Percentiles rank a stretch among this genome's conserved stretches.
phyloP scores from a whole-genome alignment of 2,329 filamentous ascomycete genomes.

The Stachybotrys chartarum region DNA sequence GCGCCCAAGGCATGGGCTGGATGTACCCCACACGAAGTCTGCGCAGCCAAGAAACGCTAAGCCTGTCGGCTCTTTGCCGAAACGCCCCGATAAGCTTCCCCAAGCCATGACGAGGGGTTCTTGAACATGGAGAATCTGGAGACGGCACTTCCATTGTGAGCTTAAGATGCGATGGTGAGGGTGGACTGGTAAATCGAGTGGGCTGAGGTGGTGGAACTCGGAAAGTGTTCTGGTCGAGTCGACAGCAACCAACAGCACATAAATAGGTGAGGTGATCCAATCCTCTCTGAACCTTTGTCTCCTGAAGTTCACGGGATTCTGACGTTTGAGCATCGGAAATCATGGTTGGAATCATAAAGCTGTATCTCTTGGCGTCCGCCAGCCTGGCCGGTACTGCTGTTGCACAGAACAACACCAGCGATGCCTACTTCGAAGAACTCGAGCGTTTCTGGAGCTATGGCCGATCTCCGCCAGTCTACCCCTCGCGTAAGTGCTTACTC shows the following conservation, averaged over 20 bases:
- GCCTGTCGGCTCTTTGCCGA: neutral
- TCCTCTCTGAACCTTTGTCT: neutral
- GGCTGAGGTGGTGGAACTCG: too few relatives aligned
- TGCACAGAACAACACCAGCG: conserved; percentile 22
- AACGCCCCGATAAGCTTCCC: neutral
- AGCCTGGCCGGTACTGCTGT: neutral
- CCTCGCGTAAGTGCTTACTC: conserved; percentile 8
- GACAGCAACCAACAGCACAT: neutral
- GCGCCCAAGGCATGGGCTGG: too few relatives aligned
- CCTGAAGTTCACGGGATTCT: neutral
- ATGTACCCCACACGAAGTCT: too few relatives aligned
- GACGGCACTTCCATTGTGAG: too few relatives aligned
- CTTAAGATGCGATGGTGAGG: too few relatives aligned
- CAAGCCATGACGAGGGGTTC: neutral
- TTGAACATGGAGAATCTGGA: neutral
- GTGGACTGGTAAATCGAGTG: too few relatives aligned
- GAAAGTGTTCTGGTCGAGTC: too few relatives aligned
- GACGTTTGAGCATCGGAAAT: neutral
- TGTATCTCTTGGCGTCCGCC: neutral
- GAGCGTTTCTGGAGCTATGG: conserved; percentile 25
- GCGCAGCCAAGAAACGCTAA: too few relatives aligned
- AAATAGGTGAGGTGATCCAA: neutral
- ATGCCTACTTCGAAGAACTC: conserved; percentile 28
- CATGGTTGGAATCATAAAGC: neutral
- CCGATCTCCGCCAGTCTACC: conserved; percentile 41